phyloP scores from a whole-genome alignment of 192 early-diverging fungal species.

The Geranomyces michiganensis region DNA sequence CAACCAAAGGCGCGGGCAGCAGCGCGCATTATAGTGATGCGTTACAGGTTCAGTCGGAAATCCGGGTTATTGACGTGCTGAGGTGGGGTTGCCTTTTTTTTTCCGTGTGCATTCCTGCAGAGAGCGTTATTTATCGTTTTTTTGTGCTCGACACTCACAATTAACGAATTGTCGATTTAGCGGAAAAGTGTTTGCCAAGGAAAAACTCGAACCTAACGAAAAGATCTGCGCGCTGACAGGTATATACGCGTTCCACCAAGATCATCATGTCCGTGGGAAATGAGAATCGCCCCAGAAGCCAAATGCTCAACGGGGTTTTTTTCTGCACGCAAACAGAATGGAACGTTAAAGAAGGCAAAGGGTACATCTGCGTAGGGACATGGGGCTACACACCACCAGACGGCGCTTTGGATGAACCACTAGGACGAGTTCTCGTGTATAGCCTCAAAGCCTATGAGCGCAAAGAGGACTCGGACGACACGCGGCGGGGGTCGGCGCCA shows the following conservation, averaged over 20 bases:
- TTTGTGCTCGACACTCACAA: too few species aligned
- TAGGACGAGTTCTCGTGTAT: slow-evolving; percentile 52
- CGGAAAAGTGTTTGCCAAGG: slow-evolving; percentile 28
- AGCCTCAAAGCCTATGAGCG: slow-evolving; percentile 46
- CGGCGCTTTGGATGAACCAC: background rate
- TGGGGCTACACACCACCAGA: slow-evolving; percentile 30
- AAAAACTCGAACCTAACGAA: slow-evolving; percentile 30
- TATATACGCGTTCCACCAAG: too few species aligned
- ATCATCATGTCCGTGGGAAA: too few species aligned
- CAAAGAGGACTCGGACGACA: too few species aligned
- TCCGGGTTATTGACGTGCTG: slow-evolving; percentile 37
- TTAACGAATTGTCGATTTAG: slow-evolving; percentile 21
- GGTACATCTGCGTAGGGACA: slow-evolving; percentile 54
- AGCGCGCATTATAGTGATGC: too few species aligned
- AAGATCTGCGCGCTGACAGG: slow-evolving; percentile 36
- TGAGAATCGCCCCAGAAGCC: too few species aligned
- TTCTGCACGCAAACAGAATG: slow-evolving; percentile 32
- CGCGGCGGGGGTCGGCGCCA: background rate
- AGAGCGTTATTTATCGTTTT: background rate
- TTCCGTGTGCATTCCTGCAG: too few species aligned
- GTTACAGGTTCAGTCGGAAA: slow-evolving; percentile 24
- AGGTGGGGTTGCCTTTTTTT: slow-evolving; percentile 26
- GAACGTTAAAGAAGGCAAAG: slow-evolving; percentile 50
- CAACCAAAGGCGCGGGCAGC: background rate
- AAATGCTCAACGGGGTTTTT: too few species aligned